Base-by-base conservation (phyloP, 1,284 basidiomycete genomes). In the Grifola frondosa region DNA sequence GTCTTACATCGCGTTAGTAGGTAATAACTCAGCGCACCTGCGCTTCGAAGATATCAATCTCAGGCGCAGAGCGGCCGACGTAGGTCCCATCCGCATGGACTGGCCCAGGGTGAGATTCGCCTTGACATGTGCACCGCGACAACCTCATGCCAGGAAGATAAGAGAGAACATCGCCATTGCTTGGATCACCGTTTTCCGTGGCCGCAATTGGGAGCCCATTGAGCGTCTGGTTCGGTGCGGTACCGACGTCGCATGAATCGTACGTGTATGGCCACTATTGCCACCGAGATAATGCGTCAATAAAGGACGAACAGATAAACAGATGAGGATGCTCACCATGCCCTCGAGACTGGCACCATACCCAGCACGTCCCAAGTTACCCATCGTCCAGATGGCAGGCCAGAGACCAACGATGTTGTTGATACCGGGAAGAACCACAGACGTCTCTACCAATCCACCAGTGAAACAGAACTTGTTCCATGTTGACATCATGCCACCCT, bases 401-500 rank as follows among this genome's bases (percentile, higher is more conserved):
- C 75, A 81, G 40, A 79, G 64, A 44, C 81, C 81, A 28, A 57
- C 37, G 31, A 77, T 51, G 39, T 73, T 73, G 57, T 77, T 81
- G 13, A 69, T 66, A 2, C 95, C 96, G 1, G 96, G 95, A 10
- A 97, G 69, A 9, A 78, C 79, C n/a, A 94, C 82, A 6, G 78
- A 75, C 6, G 78, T 75, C 53, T 85, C 77, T 32, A 92, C 67
- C 50, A 90, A 68, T 21, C 90, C 90, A 28, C 91, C 91, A 2
- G 88, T 93, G 68, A 97, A 97, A 66, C 95, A 97, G 57, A 97
- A 89, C 64, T 97, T 92, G 64, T 93, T 93, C 91, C 91, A 92
- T 10, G 77, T 77, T 22, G 82, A 70, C 59, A 91, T 67, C 73
- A 84, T 71, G 0, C 81, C 87, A 26, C 87, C 80, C 52, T 83